Evolutionary conservation across 371 early-diverging fungal species (phyloP).

Genomic region (Coemansia sp.): DNA sequence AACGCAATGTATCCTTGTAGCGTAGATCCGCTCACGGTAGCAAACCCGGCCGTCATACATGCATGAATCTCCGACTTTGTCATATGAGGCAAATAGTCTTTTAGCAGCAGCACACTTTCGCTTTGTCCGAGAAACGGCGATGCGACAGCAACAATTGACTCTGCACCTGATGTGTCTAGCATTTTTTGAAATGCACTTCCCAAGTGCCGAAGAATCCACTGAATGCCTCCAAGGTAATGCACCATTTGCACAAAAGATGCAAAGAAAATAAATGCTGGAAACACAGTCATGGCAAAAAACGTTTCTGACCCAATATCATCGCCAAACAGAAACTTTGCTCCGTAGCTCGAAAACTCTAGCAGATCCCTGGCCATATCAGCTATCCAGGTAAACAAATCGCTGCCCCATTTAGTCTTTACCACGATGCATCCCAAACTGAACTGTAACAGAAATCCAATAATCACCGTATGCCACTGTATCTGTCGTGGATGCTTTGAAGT

Average conservation of each 20-base stretch:
- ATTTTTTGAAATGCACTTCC: conserved; percentile 68
- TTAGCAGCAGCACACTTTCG: conserved; percentile 80
- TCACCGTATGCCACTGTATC: conserved; percentile 79
- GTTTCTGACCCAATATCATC: conserved; percentile 49
- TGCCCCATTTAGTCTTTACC: conserved; percentile 61
- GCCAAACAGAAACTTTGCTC: conserved; percentile 72
- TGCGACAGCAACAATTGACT: conserved; percentile 85
- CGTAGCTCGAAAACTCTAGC: conserved; percentile 65
- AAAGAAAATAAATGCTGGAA: conserved; percentile 81
- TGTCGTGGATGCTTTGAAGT: conserved; percentile 64
- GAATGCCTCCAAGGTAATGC: conserved; percentile 83
- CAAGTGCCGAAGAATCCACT: conserved; percentile 73
- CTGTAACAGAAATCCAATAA: conserved; percentile 74
- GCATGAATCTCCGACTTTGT: conserved; percentile 85
- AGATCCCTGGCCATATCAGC: conserved; percentile 65
- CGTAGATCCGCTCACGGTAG: conserved; percentile 86
- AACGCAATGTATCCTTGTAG: conserved; percentile 70
- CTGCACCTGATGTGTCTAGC: conserved; percentile 83
- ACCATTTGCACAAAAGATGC: conserved; percentile 80
- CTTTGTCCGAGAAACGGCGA: conserved; percentile 83
- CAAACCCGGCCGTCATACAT: conserved; percentile 87
- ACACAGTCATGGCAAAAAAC: conserved; percentile 68
- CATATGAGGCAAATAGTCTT: conserved; percentile 81
- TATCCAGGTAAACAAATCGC: conserved; percentile 70
- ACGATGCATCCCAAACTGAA: conserved; percentile 80